These are phyloP conservation scores for Cornus florida DNA, from an alignment of 148 eudicot genomes.

Conservation along the genomic window DNA sequence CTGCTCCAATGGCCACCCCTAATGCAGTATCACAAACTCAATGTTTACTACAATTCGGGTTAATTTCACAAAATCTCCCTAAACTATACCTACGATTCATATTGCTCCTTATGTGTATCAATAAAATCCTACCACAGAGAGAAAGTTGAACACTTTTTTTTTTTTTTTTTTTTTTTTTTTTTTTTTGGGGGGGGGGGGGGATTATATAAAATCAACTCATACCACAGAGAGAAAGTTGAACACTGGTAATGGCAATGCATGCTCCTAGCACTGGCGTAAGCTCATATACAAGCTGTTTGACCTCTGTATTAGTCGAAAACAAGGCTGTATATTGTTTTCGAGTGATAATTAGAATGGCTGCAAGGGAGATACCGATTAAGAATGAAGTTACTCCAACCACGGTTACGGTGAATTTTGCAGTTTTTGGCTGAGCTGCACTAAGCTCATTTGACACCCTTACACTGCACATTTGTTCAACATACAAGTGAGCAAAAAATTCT, in stretches of 20 bases:
- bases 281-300: constrained; percentile 24
- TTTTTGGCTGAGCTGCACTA: constrained; percentile 41
- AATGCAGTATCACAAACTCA: not conserved
- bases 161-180: too few relatives aligned
- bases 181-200: too few relatives aligned
- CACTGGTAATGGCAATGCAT: constrained; percentile 30
- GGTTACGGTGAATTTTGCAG: constrained; percentile 37
- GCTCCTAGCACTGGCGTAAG: constrained; percentile 34
- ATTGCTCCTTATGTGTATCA: too few relatives aligned
- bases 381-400: constrained; percentile 28
- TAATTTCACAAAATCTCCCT: too few relatives aligned
- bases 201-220: not conserved
- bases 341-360: constrained; percentile 22
- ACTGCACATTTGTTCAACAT: constrained; percentile 14
- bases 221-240: constrained; percentile 38
- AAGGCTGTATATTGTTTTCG: constrained; percentile 27
- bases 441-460: constrained; percentile 52
- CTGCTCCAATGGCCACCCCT: constrained; percentile 73
- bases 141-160: too few relatives aligned
- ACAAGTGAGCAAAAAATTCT: too few relatives aligned
- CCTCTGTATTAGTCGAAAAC: constrained; percentile 23
- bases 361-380: constrained; percentile 19
- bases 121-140: too few relatives aligned
- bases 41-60: too few relatives aligned
- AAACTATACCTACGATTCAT: too few relatives aligned